Evolutionary conservation across 192 early-diverging fungal genomes (phyloP), one percentile per base, ranked within the genome.

Genomic region (Coemansia erecta): DNA sequence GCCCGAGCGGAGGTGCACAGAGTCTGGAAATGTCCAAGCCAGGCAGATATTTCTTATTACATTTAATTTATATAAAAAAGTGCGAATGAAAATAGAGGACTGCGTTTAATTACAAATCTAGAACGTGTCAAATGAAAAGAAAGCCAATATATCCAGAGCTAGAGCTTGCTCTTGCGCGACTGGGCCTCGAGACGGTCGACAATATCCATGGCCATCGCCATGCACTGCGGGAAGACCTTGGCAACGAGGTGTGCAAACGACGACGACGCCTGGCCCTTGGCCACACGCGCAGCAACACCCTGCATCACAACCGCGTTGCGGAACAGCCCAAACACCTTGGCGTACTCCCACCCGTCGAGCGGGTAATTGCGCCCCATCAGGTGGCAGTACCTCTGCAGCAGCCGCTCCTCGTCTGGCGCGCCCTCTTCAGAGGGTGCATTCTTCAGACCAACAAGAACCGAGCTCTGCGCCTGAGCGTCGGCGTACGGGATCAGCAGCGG

Each of bases 221-320:
- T 82, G 9, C 57, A 65, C 60, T 53, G 68, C 9, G 26, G 80
- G 59, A 57, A 85, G 53, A 53, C 48, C 3, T 37, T 71, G 56
- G 33, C 81, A 1, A 74, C 77, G 22, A 70, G n/a, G 17, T 73
- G 60, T 0, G 73, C 80, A 59, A 87, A 84, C n/a, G 73, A 26
- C 15, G 93, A 95, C 56, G 87, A 89, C 9, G 94, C 93, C 75
- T 98, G 95, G 57, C 89, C 89, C 60, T 86, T 82, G 0, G 86
- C 88, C 19, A 94, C 84, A 33, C 95, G 79, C 1, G 94, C 95
- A n/a, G 88, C 86, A 50, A 98, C 89, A 39, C 95, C 95, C 68
- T 95, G 93, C 51, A 82, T 63, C 61, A 94, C 92, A 14, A 94
- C 90, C 0, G 89, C 73, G 28, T 90, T 76, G 75, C 94, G 77